Base-by-base conservation (phyloP, 441 rosid genomes). In the Bocquillonia castaneifolia region DNA sequence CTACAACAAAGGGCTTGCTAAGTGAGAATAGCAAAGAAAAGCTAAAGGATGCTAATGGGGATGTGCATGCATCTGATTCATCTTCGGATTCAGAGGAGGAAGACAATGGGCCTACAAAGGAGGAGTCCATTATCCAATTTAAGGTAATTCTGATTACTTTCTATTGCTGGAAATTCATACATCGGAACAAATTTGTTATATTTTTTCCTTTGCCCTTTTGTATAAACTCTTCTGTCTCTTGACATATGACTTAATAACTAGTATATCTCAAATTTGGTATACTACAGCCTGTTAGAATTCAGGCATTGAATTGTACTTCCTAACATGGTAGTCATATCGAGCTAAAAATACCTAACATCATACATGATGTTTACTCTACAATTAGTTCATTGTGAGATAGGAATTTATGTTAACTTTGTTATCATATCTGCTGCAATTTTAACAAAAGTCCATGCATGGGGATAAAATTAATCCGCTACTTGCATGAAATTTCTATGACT, bases 21-120 rank as follows among this genome's bases (percentile, higher is more conserved):
- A 82, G 81, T 67, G 97, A 88, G 71, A 85, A 75, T 75, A 79
- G 76, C 81, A 84, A 74, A 73, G 91, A 90, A 65, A 92, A 88
- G 78, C 72, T 74, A 67, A 89, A 84, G 80, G 95, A 89, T 84
- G 72, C 80, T 56, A 81, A 83, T 63, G 88, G 84, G 59, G 91
- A 81, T 83, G 90, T 88, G 70, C 85, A 83, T 71, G 65, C 82
- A 54, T 92, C 96, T 31, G 96, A 92, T 63, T 88, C 95, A 69
- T 92, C 99, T 61, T 85, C 96, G 69, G 98, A 95, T 81, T 92
- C 98, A 4, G 99, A 89, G 81, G 97, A 88, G 74, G 91, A 83
- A 78, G 93, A 86, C 39, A 87, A 76, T 76, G 97, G 93, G 37
- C 99, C 99, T 48, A 81, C 96, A 6, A 90, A 91, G 84, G 97